A percentile compares a stretch with the other conserved stretches of the same genome.
Conservation (phyloP, 257 asterid species). For the Perilla frutescens region DNA sequence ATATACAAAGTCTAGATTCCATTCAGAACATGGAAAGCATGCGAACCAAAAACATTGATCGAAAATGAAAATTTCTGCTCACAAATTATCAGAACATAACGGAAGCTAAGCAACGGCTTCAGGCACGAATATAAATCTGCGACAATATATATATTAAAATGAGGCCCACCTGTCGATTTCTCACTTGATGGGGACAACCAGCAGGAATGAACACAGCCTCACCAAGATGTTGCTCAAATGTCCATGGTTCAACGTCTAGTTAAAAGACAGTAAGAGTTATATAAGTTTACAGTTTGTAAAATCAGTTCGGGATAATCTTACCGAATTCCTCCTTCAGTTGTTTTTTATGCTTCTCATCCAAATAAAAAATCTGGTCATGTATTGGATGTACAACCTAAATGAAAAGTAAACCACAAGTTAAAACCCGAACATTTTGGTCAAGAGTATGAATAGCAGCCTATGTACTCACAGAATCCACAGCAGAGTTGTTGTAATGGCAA, state of each 20-base stretch:
- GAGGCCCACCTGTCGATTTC: slow-evolving; percentile 66
- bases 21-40: background rate
- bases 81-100: background rate
- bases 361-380: slow-evolving; percentile 16
- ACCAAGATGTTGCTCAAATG: slow-evolving; percentile 84
- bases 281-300: slow-evolving; percentile 13
- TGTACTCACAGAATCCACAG: slow-evolving; percentile 51
- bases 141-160: background rate
- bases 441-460: background rate
- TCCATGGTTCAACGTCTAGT: slow-evolving; percentile 87
- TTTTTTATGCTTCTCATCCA: slow-evolving; percentile 29
- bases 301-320: slow-evolving; percentile 2
- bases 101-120: background rate
- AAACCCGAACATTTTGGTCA: background rate
- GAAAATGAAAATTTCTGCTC: background rate
- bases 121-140: background rate
- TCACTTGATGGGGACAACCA: slow-evolving; percentile 95
- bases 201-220: slow-evolving; percentile 91
- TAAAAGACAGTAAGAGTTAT: background rate
- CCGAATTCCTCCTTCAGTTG: slow-evolving; percentile 28
- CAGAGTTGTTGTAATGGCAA: slow-evolving; percentile 34
- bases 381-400: slow-evolving; percentile 27
- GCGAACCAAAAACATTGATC: background rate
- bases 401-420: background rate
- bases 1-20: background rate